These are phyloP conservation scores for Xylariaceae sp. DNA, from an alignment of 2,329 filamentous ascomycete species.

Conservation along the genomic window DNA sequence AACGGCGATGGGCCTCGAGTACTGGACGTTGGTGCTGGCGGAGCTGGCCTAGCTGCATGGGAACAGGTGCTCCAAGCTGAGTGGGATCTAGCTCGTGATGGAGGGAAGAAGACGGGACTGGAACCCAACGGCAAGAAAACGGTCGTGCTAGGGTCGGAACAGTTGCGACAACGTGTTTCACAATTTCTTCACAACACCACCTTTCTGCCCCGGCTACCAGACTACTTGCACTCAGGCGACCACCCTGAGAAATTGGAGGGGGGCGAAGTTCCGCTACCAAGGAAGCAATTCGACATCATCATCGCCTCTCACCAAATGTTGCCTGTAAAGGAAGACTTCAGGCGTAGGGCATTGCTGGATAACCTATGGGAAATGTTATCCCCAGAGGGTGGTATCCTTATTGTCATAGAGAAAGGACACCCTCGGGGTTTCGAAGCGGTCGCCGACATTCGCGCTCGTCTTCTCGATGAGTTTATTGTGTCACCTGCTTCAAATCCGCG, in stretches of 20 bases:
- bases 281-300: conserved; percentile 88
- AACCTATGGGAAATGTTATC: conserved; percentile 90
- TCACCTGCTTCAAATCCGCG: conserved; percentile 39
- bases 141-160: conserved; percentile 77
- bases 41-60: conserved; percentile 77
- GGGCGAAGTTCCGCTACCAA: conserved; percentile 57
- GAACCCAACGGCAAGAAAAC: conserved; percentile 74
- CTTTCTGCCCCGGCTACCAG: conserved; percentile 89
- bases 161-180: conserved; percentile 76
- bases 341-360: conserved; percentile 79
- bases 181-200: conserved; percentile 84
- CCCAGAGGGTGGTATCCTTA: conserved; percentile 82
- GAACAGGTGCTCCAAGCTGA: conserved; percentile 80
- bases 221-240: conserved; percentile 73
- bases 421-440: conserved; percentile 92
- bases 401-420: conserved; percentile 89
- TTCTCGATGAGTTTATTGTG: conserved; percentile 72
- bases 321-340: conserved; percentile 74
- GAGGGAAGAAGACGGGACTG: conserved; percentile 43
- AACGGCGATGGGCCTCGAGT: conserved; percentile 65
- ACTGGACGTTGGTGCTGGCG: conserved; percentile 76
- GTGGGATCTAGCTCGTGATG: conserved; percentile 72
- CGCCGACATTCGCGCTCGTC: conserved; percentile 78
- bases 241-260: conserved; percentile 66
- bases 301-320: conserved; percentile 87